These are phyloP conservation scores for Metschnikowia continentalis DNA, from an alignment of 805 yeast species.

Conservation along the genomic window DNA sequence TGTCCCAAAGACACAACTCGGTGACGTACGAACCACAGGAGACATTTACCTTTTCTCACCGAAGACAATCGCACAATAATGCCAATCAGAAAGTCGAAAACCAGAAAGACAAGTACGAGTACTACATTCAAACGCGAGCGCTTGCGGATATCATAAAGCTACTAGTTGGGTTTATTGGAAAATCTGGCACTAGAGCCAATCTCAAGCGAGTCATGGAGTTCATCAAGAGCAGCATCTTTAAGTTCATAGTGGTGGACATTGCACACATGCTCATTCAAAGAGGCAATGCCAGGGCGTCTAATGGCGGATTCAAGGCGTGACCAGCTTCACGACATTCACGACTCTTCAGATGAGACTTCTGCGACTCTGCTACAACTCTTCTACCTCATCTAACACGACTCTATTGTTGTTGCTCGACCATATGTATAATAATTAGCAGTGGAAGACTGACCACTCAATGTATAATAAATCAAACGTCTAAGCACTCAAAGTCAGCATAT, in stretches of 20 bases:
- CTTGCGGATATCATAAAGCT: constrained; percentile 17
- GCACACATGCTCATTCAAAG: constrained; percentile 30
- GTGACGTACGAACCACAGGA: constrained; percentile 16
- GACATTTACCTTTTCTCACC: constrained; percentile 10
- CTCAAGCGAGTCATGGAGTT: constrained; percentile 32
- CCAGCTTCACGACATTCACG: background rate
- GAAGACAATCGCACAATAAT: constrained; percentile 11
- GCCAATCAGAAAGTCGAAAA: constrained; percentile 26
- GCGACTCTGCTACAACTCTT: too few species aligned
- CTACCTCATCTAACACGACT: background rate
- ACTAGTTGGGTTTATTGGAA: constrained; percentile 9
- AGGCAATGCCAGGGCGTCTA: constrained; percentile 1
- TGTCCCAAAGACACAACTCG: constrained; percentile 22
- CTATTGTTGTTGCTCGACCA: background rate
- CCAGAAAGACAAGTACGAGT: constrained; percentile 30
- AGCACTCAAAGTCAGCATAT: too few species aligned
- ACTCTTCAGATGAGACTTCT: too few species aligned
- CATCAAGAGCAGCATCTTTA: constrained; percentile 30
- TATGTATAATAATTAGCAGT: background rate
- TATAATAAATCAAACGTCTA: too few species aligned
- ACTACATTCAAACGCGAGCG: constrained; percentile 26
- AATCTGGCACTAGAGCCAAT: constrained; percentile 15
- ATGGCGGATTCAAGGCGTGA: background rate
- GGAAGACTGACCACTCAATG: background rate
- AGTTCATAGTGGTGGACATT: constrained; percentile 35